Percentiles rank a stretch among this genome's conserved stretches.
These are phyloP conservation scores for Cyclotella baltica DNA, from an alignment of 108 stramenopile species.

Conservation along the genomic window DNA sequence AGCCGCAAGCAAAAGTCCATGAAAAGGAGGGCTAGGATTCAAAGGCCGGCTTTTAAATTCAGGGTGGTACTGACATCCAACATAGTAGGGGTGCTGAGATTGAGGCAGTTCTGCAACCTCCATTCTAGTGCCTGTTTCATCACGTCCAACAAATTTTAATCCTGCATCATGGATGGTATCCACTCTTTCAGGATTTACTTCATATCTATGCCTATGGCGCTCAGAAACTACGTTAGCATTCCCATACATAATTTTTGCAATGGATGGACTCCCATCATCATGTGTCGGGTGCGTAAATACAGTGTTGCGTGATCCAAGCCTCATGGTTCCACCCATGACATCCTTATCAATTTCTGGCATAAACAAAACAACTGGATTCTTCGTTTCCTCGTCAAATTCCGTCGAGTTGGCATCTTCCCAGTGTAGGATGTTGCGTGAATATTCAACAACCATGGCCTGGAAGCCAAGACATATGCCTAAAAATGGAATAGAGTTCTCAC, in stretches of 20 bases:
- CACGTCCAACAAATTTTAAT: slow-evolving; percentile 93
- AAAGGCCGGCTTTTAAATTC: slow-evolving; percentile 98
- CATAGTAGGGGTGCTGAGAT: slow-evolving; percentile 93
- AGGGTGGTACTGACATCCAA: slow-evolving; percentile 99
- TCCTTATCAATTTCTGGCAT: slow-evolving; percentile 99
- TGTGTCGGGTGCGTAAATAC: slow-evolving; percentile 71
- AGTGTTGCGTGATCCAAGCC: slow-evolving; percentile 94
- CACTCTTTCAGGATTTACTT: slow-evolving; percentile 98
- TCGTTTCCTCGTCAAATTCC: slow-evolving; percentile 90
- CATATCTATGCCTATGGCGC: slow-evolving; percentile 99
- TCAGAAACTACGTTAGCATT: slow-evolving; percentile 77
- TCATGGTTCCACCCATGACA: slow-evolving; percentile 99
- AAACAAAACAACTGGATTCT: slow-evolving; percentile 94
- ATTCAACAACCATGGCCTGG: slow-evolving; percentile 98
- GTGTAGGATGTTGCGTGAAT: slow-evolving; percentile 90
- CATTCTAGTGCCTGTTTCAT: slow-evolving; percentile 94
- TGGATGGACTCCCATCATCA: slow-evolving; percentile 60
- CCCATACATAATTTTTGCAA: slow-evolving; percentile 81
- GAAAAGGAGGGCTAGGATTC: slow-evolving; percentile 96
- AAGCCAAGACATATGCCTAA: slow-evolving; percentile 98
- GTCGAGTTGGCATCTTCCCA: slow-evolving; percentile 91
- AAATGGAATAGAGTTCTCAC: slow-evolving; percentile 85
- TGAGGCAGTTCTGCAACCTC: slow-evolving; percentile 96
- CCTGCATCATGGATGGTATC: slow-evolving; percentile 89
- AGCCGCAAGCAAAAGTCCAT: slow-evolving; percentile 92